Percentiles rank a stretch among this genome's conserved stretches.
Conservation (phyloP, 768 basidiomycete genomes). For the Brasilioporus rufonigricans region DNA sequence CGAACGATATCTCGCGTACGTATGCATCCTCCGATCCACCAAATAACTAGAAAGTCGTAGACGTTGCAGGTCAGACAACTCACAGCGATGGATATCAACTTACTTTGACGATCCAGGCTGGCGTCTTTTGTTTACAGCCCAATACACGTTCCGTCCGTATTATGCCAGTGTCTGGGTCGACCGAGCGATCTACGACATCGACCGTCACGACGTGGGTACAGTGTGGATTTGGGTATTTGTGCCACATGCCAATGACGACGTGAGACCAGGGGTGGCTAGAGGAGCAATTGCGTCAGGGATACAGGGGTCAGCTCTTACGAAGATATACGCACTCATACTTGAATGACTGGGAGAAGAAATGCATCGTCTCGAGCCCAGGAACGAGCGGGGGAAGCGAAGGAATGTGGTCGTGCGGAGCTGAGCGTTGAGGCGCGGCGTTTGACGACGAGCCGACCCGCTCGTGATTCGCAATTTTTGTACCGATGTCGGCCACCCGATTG, state of each 20-base stretch:
- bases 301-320: background rate
- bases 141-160: conserved; percentile 89
- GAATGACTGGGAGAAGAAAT: conserved; percentile 84
- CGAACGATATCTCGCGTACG: conserved; percentile 90
- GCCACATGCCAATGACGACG: conserved; percentile 91
- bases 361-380: conserved; percentile 49
- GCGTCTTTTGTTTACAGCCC: conserved; percentile 91
- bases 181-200: conserved; percentile 81
- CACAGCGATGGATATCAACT: conserved; percentile 24
- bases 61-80: conserved; percentile 3
- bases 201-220: conserved; percentile 86
- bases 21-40: conserved; percentile 94
- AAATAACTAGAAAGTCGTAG: conserved; percentile 56
- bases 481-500: conserved; percentile 28
- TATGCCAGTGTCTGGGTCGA: conserved; percentile 82
- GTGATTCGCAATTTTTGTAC: conserved; percentile 13
- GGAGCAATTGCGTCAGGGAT: conserved; percentile 10
- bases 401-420: conserved; percentile 20
- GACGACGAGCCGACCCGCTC: conserved; percentile 7
- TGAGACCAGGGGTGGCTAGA: conserved; percentile 85
- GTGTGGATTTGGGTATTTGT: conserved; percentile 94
- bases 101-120: conserved; percentile 91
- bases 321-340: conserved; percentile 68
- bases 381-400: conserved; percentile 20
- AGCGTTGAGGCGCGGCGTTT: conserved; percentile 10